These are phyloP conservation scores for Boletellus sp. DNA, from an alignment of 768 basidiomycete genomes.

Conservation along the genomic window DNA sequence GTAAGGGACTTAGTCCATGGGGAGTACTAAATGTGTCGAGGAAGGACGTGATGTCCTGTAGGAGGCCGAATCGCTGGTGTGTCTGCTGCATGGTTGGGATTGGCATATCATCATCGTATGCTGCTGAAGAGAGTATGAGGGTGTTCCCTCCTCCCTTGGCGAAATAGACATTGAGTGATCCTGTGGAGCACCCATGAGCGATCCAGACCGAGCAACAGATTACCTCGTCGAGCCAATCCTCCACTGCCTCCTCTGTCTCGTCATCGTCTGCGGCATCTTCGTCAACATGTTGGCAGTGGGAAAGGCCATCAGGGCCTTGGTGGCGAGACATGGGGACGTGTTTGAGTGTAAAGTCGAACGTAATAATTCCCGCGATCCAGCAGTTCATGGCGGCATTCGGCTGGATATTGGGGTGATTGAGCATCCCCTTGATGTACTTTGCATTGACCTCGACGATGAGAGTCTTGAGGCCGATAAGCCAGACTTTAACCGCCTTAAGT, in stretches of 20 bases:
- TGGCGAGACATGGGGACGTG: slow-evolving; percentile 26
- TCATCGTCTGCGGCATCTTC: slow-evolving; percentile 11
- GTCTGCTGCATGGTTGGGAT: no score
- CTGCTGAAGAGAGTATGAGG: background rate
- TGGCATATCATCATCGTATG: background rate
- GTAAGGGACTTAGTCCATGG: no score
- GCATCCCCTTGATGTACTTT: slow-evolving; percentile 39
- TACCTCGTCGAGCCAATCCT: background rate
- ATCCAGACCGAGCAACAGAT: no score
- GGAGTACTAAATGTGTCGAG: no score
- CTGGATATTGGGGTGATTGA: slow-evolving; percentile 30
- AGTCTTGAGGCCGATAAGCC: slow-evolving; percentile 30
- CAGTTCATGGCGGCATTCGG: slow-evolving; percentile 32
- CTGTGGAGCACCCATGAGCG: background rate
- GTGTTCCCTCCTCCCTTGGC: background rate
- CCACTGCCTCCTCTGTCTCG: slow-evolving; percentile 14
- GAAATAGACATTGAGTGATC: background rate
- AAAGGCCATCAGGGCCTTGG: slow-evolving; percentile 32
- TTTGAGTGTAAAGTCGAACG: slow-evolving; percentile 30
- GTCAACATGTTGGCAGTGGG: slow-evolving; percentile 13
- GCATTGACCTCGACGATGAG: slow-evolving; percentile 39
- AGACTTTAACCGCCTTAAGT: slow-evolving; percentile 19
- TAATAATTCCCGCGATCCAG: slow-evolving; percentile 27
- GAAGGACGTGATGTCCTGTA: no score
- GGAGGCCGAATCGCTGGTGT: no score